Conservation (phyloP, 2,329 filamentous ascomycete genomes). For the Tricladium varicosporioides region DNA sequence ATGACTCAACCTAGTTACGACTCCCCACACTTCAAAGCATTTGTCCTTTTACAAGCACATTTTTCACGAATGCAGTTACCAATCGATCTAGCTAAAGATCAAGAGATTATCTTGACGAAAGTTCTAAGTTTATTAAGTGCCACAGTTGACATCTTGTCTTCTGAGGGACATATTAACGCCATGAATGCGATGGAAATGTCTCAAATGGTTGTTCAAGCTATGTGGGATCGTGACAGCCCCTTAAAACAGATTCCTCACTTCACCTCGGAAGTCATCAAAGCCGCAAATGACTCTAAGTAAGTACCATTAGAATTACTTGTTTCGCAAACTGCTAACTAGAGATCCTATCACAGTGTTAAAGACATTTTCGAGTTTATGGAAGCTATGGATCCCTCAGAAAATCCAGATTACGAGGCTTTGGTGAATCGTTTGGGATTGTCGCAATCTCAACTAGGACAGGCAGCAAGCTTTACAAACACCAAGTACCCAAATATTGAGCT, state of each 20-base stretch:
- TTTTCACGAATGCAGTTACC: slow-evolving; percentile 97
- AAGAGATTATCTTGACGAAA: slow-evolving; percentile 82
- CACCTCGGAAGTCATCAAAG: slow-evolving; percentile 76
- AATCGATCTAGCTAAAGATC: slow-evolving; percentile 92
- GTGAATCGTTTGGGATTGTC: slow-evolving; percentile 76
- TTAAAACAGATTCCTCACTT: slow-evolving; percentile 98
- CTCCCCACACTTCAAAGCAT: slow-evolving; percentile 97
- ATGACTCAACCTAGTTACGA: slow-evolving; percentile 84
- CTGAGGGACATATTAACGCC: slow-evolving; percentile 92
- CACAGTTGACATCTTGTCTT: slow-evolving; percentile 91
- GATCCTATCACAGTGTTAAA: slow-evolving; percentile 60
- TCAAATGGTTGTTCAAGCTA: slow-evolving; percentile 97
- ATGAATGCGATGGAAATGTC: slow-evolving; percentile 99
- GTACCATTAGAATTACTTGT: slow-evolving; percentile 33
- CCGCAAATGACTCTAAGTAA: slow-evolving; percentile 74
- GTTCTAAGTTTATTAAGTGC: slow-evolving; percentile 86
- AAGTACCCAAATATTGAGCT: slow-evolving; percentile 95
- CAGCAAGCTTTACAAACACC: slow-evolving; percentile 92
- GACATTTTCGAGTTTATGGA: slow-evolving; percentile 99
- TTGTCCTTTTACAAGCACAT: slow-evolving; percentile 94
- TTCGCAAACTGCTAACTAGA: slow-evolving; percentile 33
- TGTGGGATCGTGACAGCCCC: slow-evolving; percentile 98
- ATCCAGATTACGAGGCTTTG: slow-evolving; percentile 74
- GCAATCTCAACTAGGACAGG: slow-evolving; percentile 79
- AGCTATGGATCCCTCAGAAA: slow-evolving; percentile 94